Evolutionary conservation across 1,139 yeast genomes (phyloP).

Genomic region (Meyerozyma guilliermondii): DNA sequence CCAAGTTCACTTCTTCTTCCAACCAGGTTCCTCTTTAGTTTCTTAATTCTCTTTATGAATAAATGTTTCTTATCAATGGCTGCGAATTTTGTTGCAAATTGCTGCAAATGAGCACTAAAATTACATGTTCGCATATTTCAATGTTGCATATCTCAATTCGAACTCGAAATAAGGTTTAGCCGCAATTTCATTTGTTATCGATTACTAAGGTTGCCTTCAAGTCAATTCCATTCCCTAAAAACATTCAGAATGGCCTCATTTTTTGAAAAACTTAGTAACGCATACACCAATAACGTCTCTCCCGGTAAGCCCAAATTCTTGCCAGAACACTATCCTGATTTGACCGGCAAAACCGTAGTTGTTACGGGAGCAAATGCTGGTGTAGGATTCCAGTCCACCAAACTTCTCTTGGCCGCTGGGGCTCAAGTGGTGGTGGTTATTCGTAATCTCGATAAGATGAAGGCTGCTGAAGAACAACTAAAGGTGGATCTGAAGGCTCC

Average conservation of each 20-base stretch:
- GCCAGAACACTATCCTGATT: constrained; percentile 33
- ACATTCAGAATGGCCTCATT: too few species aligned
- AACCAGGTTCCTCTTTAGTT: not conserved
- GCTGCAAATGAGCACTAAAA: too few species aligned
- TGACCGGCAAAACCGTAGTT: constrained; percentile 33
- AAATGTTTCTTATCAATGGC: too few species aligned
- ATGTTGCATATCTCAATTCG: too few species aligned
- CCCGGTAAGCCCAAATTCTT: not conserved
- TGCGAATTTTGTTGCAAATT: too few species aligned
- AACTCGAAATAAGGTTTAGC: too few species aligned
- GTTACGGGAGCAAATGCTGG: constrained; percentile 48
- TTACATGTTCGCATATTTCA: too few species aligned
- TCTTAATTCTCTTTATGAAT: not conserved
- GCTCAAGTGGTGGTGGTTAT: constrained; percentile 41
- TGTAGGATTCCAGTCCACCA: constrained; percentile 38
- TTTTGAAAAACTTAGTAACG: too few species aligned
- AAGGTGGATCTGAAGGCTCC: constrained; percentile 9
- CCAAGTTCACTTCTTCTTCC: constrained; percentile 7
- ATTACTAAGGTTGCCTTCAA: too few species aligned
- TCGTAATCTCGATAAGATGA: constrained; percentile 29
- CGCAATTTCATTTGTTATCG: too few species aligned
- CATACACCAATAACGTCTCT: not conserved
- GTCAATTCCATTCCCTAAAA: too few species aligned
- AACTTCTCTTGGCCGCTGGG: constrained; percentile 22
- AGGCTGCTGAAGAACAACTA: constrained; percentile 25